phyloP scores from a whole-genome alignment of 2,329 filamentous ascomycete species.

The Sclerotinia spermophila region DNA sequence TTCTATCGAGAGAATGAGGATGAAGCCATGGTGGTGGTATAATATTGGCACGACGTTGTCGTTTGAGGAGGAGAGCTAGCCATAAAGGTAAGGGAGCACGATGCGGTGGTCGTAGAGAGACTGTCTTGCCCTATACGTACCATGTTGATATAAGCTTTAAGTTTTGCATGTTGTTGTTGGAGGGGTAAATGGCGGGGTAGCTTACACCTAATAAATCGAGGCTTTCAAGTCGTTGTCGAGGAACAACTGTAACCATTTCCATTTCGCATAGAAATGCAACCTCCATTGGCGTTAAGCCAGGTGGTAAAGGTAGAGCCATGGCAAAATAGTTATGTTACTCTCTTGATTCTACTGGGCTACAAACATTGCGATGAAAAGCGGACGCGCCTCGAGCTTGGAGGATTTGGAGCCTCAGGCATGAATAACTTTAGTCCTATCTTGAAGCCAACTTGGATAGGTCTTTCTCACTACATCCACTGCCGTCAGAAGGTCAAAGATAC shows the following conservation, averaged over 20 bases:
- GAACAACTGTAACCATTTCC: conserved; percentile 90
- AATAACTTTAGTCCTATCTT: background rate
- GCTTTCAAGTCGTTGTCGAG: conserved; percentile 82
- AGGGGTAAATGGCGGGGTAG: conserved; percentile 31
- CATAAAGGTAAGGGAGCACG: conserved; percentile 80
- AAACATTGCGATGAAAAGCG: background rate
- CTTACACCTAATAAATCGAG: conserved; percentile 82
- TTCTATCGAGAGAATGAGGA: conserved; percentile 67
- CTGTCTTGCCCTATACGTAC: conserved; percentile 65
- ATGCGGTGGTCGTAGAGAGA: conserved; percentile 74
- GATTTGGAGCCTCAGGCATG: background rate
- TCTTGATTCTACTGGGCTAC: background rate
- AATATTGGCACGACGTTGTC: conserved; percentile 90
- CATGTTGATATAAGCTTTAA: conserved; percentile 36
- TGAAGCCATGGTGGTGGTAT: conserved; percentile 86
- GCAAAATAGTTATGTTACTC: background rate
- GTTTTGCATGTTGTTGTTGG: conserved; percentile 7
- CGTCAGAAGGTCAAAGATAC: background rate
- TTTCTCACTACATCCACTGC: background rate
- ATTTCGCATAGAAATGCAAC: conserved; percentile 95
- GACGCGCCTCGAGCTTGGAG: background rate
- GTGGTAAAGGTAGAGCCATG: conserved; percentile 37
- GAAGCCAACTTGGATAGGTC: background rate
- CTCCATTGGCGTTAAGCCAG: conserved; percentile 74
- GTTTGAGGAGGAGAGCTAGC: conserved; percentile 92